A percentile compares a stretch with the other conserved stretches of the same genome.
Conservation (phyloP, 2,329 filamentous ascomycete species). For the Talaromyces sp. region DNA sequence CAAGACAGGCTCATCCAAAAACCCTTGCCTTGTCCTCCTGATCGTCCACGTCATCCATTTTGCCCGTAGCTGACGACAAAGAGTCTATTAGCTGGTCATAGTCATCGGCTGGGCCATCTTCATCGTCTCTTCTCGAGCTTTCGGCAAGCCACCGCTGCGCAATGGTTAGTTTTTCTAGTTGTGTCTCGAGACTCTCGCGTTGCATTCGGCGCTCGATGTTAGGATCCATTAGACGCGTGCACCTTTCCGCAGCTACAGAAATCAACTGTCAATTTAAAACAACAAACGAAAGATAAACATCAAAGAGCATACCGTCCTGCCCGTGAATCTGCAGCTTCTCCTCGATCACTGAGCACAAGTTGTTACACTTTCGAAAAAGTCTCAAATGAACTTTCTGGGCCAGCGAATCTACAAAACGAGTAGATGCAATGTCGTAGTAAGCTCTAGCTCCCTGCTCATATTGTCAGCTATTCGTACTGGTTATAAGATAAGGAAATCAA, state of each 20-base stretch:
- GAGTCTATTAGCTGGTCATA: background rate
- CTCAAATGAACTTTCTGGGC: constrained; percentile 32
- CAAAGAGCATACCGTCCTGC: constrained; percentile 22
- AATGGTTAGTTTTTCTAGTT: constrained; percentile 27
- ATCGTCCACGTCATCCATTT: background rate
- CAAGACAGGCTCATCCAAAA: background rate
- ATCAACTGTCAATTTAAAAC: background rate
- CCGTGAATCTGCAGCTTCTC: constrained; percentile 22
- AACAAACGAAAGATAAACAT: background rate
- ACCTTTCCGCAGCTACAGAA: constrained; percentile 25
- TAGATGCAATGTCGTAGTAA: constrained; percentile 35
- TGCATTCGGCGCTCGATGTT: constrained; percentile 29
- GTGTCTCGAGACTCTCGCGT: constrained; percentile 22
- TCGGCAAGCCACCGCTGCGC: constrained; percentile 26
- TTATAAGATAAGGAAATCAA: background rate
- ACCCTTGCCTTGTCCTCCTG: background rate
- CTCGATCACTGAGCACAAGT: constrained; percentile 26
- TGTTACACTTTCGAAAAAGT: constrained; percentile 29
- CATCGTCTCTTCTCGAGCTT: background rate
- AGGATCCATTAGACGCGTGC: constrained; percentile 32
- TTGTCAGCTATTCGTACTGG: constrained; percentile 6
- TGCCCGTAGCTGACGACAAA: background rate
- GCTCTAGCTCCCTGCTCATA: constrained; percentile 25
- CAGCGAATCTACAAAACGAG: constrained; percentile 32
- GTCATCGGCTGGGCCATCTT: background rate